Base-by-base conservation (phyloP, 805 yeast species). In the Candida incommunis region DNA sequence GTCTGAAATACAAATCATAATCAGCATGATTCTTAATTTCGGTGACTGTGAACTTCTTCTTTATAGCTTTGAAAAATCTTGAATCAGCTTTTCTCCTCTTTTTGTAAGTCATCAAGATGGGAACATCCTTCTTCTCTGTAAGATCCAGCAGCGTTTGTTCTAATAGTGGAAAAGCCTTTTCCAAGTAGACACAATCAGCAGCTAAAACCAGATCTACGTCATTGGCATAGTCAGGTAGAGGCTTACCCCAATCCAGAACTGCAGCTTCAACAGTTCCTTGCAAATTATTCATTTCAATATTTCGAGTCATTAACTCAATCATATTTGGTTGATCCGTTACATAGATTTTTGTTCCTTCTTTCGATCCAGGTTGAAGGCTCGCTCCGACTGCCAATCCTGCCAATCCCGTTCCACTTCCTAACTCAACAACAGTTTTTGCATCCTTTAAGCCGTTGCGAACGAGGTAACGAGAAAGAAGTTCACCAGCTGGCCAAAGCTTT, bases 401-500 rank as follows among this genome's bases (percentile, higher is more conserved):
- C 2, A 76, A 58, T 0, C 81, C 81, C 0, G 81, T 75, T 2
- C 81, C 81, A 47, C 75, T 66, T 0, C 81, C 81, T 16, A 75
- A 57, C 50, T 75, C 81, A 11, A 75, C 53, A 3, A 74, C 62
- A 27, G 62, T 63, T 15, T 47, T 47, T 25, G 47, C 44, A 3
- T 44, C 47, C 1, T 43, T 26, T 1, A 48, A 42, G 1, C 62
- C 59, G 21, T 60, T 54, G 15, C 60, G 48, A 41, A 57, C 53
- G 47, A 73, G 48, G 47, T 73, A 75, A 34, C 70, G 61, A 13
- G 77, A 66, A 18, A 75, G 59, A 41, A 74, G 59, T 45, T 74
- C 76, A 16, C 80, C 81, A 7, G 80, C 78, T 1, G 76, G 66
- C 81, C 81, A 75, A 3, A 75, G 63, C 46, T 73, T 70, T 2